Evolutionary conservation across 257 asterid genomes (phyloP), one percentile per base, ranked within the genome.

Genomic region (Nicotiana tabacum): DNA sequence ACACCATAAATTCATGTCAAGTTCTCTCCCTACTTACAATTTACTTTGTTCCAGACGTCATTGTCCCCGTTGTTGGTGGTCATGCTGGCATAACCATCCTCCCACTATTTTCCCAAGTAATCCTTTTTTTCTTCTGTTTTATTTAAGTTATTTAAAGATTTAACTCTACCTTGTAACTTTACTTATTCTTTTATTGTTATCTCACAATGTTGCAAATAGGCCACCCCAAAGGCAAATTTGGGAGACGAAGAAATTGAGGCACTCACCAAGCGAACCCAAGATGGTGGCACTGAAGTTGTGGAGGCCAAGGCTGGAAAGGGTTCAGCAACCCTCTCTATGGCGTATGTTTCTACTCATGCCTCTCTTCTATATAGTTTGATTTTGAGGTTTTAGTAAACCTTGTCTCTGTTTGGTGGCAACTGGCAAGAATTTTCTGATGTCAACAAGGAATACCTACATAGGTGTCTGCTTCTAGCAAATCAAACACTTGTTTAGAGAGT

Each of bases 291-390:
- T 12, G 88, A 85, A 74, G 88, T 85, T 64, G 88, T 85, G 21
- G 85, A 82, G 82, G 88, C 88, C 7, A 85, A 85, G 84, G 88
- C 88, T 64, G 88, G 88, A 79, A 83, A 83, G 82, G 88, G 88
- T 74, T 85, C 88, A 3, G 88, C 88, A 57, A 85, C 88, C 15
- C 88, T 85, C 78, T 85, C 88, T 2, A 85, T 85, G 88, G 88
- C 88, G 83, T 85, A 85, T 80, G 83, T 68, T 30, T 17, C 18
- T 9, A 66, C 29, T 67, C 56, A 53, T 32, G 74, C 53, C 53
- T 66, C 69, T 57, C 62, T 48, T 32, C 51, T 48, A 66, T 46
- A 39, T 72, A 51, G 29, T 35, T 55, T 56, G 15, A 11, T 35
- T 32, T 64, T 17, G 32, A 21, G 43, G 60, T 32, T 65, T 62